Evolutionary conservation across 768 basidiomycete genomes (phyloP).

Genomic region (Favolaschia claudopus): DNA sequence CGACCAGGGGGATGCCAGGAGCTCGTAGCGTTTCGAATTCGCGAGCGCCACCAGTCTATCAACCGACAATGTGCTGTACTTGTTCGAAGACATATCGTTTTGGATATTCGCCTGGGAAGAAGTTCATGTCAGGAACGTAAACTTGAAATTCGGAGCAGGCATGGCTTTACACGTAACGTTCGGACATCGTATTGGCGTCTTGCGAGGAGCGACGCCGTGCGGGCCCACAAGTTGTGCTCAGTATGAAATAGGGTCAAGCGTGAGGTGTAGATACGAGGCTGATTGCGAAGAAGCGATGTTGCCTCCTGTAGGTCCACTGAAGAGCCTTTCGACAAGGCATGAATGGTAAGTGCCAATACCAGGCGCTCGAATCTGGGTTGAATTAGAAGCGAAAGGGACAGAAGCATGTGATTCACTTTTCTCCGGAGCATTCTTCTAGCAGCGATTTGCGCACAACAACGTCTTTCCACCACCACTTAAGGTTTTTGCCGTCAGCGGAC

Average conservation of each 20-base stretch:
- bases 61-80: constrained; percentile 36
- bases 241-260: constrained; percentile 40
- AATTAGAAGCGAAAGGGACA: not conserved
- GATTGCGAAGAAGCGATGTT: constrained; percentile 36
- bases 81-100: constrained; percentile 6
- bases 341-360: constrained; percentile 59
- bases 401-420: constrained; percentile 42
- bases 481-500: not conserved
- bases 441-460: constrained; percentile 62
- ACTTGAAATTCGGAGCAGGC: not conserved
- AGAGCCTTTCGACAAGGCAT: constrained; percentile 48
- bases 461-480: constrained; percentile 64
- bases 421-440: constrained; percentile 61
- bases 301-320: constrained; percentile 14
- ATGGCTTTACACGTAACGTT: constrained; percentile 34
- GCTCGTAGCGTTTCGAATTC: constrained; percentile 38
- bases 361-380: constrained; percentile 57
- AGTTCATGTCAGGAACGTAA: not conserved
- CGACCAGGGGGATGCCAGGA: constrained; percentile 34
- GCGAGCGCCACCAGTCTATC: constrained; percentile 40
- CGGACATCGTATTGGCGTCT: constrained; percentile 42
- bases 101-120: not conserved
- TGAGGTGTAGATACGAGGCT: constrained; percentile 43
- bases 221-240: constrained; percentile 45
- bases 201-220: constrained; percentile 42